Conservation (phyloP, 768 basidiomycete species). For the Fomitopsis pulvina region DNA sequence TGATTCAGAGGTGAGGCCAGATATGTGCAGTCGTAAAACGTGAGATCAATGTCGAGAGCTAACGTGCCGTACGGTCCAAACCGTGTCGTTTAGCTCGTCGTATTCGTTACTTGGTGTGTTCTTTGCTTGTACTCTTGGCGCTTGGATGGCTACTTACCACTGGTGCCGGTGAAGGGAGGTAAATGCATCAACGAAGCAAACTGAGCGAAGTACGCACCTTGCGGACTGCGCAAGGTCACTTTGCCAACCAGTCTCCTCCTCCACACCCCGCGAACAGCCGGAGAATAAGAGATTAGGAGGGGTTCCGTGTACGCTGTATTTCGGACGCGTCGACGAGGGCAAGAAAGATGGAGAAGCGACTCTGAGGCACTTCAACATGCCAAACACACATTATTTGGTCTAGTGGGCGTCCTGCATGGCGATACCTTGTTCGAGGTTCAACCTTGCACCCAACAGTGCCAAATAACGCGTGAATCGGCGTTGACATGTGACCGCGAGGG, state of each 20-base stretch:
- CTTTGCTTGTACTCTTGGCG: conserved; percentile 5
- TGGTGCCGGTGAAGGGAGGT: conserved; percentile 1
- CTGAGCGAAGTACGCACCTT: conserved; percentile 9
- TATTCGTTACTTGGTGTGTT: conserved; percentile 17
- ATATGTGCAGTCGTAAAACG: conserved; percentile 16
- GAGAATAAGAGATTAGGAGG: conserved; percentile 11
- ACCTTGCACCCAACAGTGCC: conserved; percentile 2
- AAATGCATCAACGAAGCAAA: not conserved
- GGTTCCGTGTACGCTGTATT: conserved; percentile 7
- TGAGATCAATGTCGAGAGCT: conserved; percentile 5
- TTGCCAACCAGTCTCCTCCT: conserved; percentile 15
- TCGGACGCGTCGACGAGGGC: conserved; percentile 15
- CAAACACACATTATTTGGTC: conserved; percentile 11
- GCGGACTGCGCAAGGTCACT: conserved; percentile 15
- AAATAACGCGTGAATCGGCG: conserved; percentile 11
- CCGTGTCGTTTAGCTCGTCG: conserved; percentile 13
- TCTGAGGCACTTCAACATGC: conserved; percentile 8
- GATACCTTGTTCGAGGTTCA: not conserved
- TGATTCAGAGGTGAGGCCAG: conserved; percentile 9
- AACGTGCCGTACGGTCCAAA: conserved; percentile 11
- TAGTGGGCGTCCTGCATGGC: conserved; percentile 12
- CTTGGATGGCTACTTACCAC: conserved; percentile 17
- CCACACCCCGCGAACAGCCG: conserved; percentile 12
- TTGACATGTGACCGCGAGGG: not conserved
- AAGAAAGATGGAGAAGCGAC: conserved; percentile 5